phyloP scores from a whole-genome alignment of 2,329 filamentous ascomycete species.

The Aspergillus jensenii region DNA sequence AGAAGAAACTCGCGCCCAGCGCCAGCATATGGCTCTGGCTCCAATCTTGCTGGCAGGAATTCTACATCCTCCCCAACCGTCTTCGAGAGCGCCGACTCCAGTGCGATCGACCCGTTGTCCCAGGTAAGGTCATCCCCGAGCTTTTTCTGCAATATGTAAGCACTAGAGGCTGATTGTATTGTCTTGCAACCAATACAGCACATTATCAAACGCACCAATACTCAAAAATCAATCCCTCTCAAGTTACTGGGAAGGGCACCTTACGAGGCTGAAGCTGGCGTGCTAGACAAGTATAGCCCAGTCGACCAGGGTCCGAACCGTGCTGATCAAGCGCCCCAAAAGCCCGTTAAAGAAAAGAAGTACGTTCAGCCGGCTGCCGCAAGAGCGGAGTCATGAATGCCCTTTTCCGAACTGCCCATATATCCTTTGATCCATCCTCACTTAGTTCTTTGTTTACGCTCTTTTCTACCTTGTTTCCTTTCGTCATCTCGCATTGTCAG shows the following conservation, averaged over 20 bases:
- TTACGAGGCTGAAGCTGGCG: slow-evolving; percentile 42
- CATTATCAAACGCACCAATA: slow-evolving; percentile 67
- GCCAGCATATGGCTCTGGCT: slow-evolving; percentile 19
- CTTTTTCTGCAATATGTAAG: slow-evolving; percentile 2
- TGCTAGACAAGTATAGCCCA: slow-evolving; percentile 32
- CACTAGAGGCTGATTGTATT: slow-evolving; percentile 12
- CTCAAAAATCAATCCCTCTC: slow-evolving; percentile 56
- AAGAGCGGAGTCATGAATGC: background rate
- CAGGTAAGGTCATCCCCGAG: slow-evolving; percentile 50
- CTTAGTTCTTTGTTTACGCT: background rate
- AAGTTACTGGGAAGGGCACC: slow-evolving; percentile 42
- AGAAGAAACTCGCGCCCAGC: slow-evolving; percentile 23
- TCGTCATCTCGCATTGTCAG: background rate
- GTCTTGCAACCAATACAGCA: slow-evolving; percentile 45
- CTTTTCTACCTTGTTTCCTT: background rate
- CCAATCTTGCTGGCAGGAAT: slow-evolving; percentile 18
- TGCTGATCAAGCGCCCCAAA: slow-evolving; percentile 34
- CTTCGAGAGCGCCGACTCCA: slow-evolving; percentile 34
- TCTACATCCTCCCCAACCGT: slow-evolving; percentile 26
- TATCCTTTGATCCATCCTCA: slow-evolving; percentile 3
- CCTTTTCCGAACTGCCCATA: background rate
- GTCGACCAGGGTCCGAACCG: slow-evolving; percentile 30
- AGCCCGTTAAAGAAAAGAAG: slow-evolving; percentile 62
- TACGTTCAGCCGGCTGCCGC: slow-evolving; percentile 41
- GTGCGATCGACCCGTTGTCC: slow-evolving; percentile 65